These are phyloP conservation scores for Gnaphalium uliginosum DNA, from an alignment of 129 eudicot species.

Conservation along the genomic window DNA sequence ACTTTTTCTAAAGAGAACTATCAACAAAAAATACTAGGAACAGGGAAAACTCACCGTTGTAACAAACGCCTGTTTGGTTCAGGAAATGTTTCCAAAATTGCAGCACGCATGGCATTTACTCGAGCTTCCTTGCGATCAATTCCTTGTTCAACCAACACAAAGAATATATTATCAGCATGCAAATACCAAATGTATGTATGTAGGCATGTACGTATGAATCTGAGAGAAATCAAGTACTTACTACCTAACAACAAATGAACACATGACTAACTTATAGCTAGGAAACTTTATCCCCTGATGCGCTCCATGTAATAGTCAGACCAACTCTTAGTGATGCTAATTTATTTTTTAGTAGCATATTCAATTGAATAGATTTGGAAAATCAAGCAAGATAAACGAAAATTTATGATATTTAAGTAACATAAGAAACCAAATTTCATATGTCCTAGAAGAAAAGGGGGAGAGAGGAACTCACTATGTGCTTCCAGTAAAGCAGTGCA, in stretches of 20 bases:
- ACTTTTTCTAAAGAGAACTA: background rate
- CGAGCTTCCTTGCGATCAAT: slow-evolving; percentile 85
- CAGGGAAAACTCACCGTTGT: slow-evolving; percentile 56
- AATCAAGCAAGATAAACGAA: background rate
- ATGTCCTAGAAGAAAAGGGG: background rate
- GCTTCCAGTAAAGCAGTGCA: slow-evolving; percentile 92
- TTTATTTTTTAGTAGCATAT: slow-evolving; percentile 1
- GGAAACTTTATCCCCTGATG: background rate
- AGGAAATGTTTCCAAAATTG: slow-evolving; percentile 80
- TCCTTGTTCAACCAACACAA: slow-evolving; percentile 43
- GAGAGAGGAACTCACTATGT: slow-evolving; percentile 59
- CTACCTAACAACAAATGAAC: background rate
- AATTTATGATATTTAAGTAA: background rate
- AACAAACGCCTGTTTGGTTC: slow-evolving; percentile 90
- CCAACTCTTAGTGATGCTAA: background rate
- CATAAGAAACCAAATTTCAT: background rate
- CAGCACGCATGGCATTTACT: slow-evolving; percentile 74
- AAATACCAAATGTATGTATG: background rate
- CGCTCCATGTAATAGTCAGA: background rate
- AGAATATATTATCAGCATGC: slow-evolving; percentile 12
- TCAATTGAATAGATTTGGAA: background rate
- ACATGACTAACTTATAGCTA: slow-evolving; percentile 2
- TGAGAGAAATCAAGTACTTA: background rate
- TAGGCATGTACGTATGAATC: background rate
- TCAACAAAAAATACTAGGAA: slow-evolving; percentile 3